phyloP scores from a whole-genome alignment of 2,329 filamentous ascomycete species.

The Fusarium marasasianum region DNA sequence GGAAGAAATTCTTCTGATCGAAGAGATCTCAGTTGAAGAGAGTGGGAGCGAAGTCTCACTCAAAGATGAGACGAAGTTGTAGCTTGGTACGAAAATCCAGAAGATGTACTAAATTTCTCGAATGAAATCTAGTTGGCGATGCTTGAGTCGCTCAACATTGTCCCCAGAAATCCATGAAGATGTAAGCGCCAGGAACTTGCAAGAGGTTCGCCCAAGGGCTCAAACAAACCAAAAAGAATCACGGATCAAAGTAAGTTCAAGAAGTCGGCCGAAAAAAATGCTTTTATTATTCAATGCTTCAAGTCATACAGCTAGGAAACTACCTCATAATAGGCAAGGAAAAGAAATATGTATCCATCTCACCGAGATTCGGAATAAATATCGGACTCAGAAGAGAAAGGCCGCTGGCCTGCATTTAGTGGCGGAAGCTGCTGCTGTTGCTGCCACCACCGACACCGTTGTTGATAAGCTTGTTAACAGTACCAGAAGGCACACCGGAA shows the following conservation, averaged over 20 bases:
- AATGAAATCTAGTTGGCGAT: not conserved
- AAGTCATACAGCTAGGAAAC: conserved; percentile 17
- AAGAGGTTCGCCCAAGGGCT: too few species aligned
- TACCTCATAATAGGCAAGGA: not conserved
- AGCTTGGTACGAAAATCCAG: too few species aligned
- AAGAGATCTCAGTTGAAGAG: not conserved
- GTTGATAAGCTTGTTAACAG: conserved; percentile 36
- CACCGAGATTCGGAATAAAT: not conserved
- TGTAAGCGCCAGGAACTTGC: not conserved
- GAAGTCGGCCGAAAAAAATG: not conserved
- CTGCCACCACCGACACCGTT: conserved; percentile 15
- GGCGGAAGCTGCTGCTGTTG: not conserved
- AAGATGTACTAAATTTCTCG: too few species aligned
- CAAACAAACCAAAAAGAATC: not conserved
- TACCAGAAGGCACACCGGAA: conserved; percentile 10
- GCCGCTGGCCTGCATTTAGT: not conserved
- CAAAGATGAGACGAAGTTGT: too few species aligned
- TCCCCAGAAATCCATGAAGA: not conserved
- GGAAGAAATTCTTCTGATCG: not conserved
- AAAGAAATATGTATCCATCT: not conserved
- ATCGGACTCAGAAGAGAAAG: not conserved
- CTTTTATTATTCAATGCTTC: conserved; percentile 11
- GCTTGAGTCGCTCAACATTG: not conserved
- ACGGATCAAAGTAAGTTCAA: not conserved
- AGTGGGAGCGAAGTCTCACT: not conserved